A percentile compares a stretch with the other conserved stretches of the same genome.
Evolutionary conservation across 805 yeast genomes (phyloP).

Genomic region (Millerozyma acaciae): DNA sequence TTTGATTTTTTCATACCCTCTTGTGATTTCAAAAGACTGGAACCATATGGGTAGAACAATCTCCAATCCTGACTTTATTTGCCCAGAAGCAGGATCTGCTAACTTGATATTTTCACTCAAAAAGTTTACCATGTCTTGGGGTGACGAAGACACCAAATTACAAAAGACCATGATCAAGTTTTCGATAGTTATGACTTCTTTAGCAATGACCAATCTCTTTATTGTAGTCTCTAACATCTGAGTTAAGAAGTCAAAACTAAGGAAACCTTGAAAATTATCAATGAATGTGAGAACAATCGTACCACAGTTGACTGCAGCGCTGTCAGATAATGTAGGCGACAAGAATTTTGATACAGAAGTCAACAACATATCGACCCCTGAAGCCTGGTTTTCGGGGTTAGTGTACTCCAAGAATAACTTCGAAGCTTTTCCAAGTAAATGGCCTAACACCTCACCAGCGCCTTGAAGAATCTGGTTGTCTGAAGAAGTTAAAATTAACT

Average conservation of each 20-base stretch:
- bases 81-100: conserved; percentile 18
- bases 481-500: conserved; percentile 40
- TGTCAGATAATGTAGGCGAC: conserved; percentile 67
- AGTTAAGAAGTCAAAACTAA: conserved; percentile 39
- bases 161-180: conserved; percentile 75
- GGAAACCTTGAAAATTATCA: conserved; percentile 42
- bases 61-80: conserved; percentile 41
- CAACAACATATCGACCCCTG: conserved; percentile 57
- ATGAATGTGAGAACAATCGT: conserved; percentile 57
- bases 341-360: conserved; percentile 64
- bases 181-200: conserved; percentile 70
- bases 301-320: conserved; percentile 80
- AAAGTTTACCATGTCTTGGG: conserved; percentile 60
- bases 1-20: conserved; percentile 72
- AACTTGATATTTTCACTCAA: conserved; percentile 40
- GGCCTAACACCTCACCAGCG: conserved; percentile 70
- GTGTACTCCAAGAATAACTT: conserved; percentile 26
- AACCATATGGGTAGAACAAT: conserved; percentile 78
- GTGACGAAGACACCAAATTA: conserved; percentile 59
- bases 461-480: conserved; percentile 78
- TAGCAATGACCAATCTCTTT: conserved; percentile 57
- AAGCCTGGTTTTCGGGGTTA: conserved; percentile 28
- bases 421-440: conserved; percentile 46
- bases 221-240: conserved; percentile 75
- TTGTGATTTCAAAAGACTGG: conserved; percentile 69